Evolutionary conservation across 108 stramenopile genomes (phyloP), one percentile per base, ranked within the genome.

Genomic region (Seminavis robusta): DNA sequence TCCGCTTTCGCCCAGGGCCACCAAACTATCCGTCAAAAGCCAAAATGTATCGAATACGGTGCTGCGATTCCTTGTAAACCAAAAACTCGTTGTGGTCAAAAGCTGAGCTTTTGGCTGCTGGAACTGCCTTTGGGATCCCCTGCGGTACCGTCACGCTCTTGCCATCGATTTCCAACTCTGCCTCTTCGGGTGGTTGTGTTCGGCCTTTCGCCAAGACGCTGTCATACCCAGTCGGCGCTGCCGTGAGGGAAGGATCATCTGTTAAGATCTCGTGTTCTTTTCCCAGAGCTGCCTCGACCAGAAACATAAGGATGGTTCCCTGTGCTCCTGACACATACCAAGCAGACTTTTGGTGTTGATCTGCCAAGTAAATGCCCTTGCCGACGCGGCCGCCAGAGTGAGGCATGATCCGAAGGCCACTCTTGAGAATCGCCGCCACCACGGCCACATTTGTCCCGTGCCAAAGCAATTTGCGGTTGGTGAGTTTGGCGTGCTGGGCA

Each of bases 401-500:
- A 21, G 78, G 78, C 78, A 79, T 79, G 34, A 79, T 79, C 28
- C 78, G 74, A 15, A 79, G 67, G 10, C 78, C 78, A 51, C 51
- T 57, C 39, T 67, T 76, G 27, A 79, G 33, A 61, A 79, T 79
- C 33, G 78, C 71, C 10, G 78, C 78, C 28, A 76, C 78, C 1
- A 79, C 78, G 2, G 78, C 78, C 30, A 79, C 72, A 46, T 79
- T 79, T 10, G 78, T 79, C 1, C 78, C 78, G 38, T 79, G 78
- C 78, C 78, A 79, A 29, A 79, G 64, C 5, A 79, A 67, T 36
- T 52, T 63, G 36, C 74, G 59, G 39, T 79, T 69, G 34, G 21
- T 4, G n/a, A 79, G 19, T n/a, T 60, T 45, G 29, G 76, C 74
- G 55, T 63, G 51, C 1, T 65, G 34, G 24, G 50, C 24, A 51